phyloP scores from a whole-genome alignment of 2,329 filamentous ascomycete genomes.

The Microsporum canis region DNA sequence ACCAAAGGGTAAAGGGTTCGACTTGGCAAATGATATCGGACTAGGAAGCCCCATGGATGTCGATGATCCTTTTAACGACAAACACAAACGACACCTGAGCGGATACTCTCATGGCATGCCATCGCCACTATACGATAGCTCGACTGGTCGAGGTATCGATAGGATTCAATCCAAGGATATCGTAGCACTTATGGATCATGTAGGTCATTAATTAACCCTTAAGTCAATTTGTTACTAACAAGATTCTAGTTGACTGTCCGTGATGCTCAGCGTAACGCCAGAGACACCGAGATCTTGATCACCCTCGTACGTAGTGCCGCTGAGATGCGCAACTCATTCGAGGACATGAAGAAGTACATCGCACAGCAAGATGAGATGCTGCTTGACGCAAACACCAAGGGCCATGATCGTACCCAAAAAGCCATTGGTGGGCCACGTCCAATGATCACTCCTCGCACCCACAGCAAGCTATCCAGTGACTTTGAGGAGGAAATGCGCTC shows the following conservation, averaged over 20 bases:
- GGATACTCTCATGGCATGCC: slow-evolving; percentile 86
- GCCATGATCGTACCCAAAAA: slow-evolving; percentile 76
- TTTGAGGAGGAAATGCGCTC: slow-evolving; percentile 50
- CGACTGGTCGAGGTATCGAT: slow-evolving; percentile 78
- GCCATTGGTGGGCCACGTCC: slow-evolving; percentile 78
- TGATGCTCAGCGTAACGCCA: slow-evolving; percentile 88
- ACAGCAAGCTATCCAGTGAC: slow-evolving; percentile 36
- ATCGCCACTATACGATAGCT: slow-evolving; percentile 80
- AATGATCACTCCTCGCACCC: slow-evolving; percentile 56
- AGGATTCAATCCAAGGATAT: slow-evolving; percentile 94
- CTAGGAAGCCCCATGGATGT: slow-evolving; percentile 33
- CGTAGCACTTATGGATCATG: slow-evolving; percentile 92
- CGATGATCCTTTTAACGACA: slow-evolving; percentile 56
- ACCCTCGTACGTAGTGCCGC: slow-evolving; percentile 86
- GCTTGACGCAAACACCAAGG: slow-evolving; percentile 74
- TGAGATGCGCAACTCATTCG: slow-evolving; percentile 94
- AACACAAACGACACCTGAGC: slow-evolving; percentile 57
- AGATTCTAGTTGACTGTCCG: slow-evolving; percentile 66
- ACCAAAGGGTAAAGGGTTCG: slow-evolving; percentile 37
- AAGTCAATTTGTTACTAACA: slow-evolving; percentile 23
- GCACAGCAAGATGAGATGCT: slow-evolving; percentile 82
- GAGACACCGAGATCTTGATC: slow-evolving; percentile 92
- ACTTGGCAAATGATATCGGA: slow-evolving; percentile 38
- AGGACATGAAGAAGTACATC: slow-evolving; percentile 87
- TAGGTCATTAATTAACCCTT: slow-evolving; percentile 34